Base-by-base conservation (phyloP, 1,284 basidiomycete genomes). In the Austroboletus novae-zelandiae region DNA sequence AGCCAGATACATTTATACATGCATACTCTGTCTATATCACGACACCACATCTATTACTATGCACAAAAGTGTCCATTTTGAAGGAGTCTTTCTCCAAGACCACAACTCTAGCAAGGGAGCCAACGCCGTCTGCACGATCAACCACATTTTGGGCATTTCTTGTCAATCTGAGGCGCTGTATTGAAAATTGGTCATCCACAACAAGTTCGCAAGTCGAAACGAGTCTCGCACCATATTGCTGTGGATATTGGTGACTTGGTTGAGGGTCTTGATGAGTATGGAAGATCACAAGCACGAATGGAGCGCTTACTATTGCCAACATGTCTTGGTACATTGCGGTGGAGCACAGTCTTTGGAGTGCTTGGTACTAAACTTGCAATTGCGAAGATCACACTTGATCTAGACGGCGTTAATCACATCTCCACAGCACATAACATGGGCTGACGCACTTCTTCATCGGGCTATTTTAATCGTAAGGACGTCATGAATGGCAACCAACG, bases 261-360 rank as follows among this genome's bases (percentile, higher is more conserved):
- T 45, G 53, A 44, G 43, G 23, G 13, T 30, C 34, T 23, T 23
- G 20, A 31, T 36, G 4, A 37, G 45, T 68, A 40, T 66, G 51
- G 47, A 36, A 30, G 35, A 34, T 14, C 17, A 40, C 17, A 17
- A 36, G 29, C 4, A 23, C 14, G n/a, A 42, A 31, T 20, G 29
- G 34, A 41, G 20, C 9, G 71, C 84, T 68, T 64, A 87, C 84
- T 86, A 86, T 66, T 88, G 85, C 82, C 83, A 87, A 64, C 85
- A 88, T 47, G 71, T 75, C 54, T 74, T 64, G 51, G 66, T 75
- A 62, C 85, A 88, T 40, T 62, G 51, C 11, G 79, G 80, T 5
- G 78, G 75, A 34, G 54, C 49, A 62, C 84, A 86, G 37, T 67
- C 64, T 32, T 52, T 57, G 30, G 83, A 74, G 64, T 88, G 85